Conservation (phyloP, 2,329 filamentous ascomycete genomes). For the Cladophialophora bantiana region DNA sequence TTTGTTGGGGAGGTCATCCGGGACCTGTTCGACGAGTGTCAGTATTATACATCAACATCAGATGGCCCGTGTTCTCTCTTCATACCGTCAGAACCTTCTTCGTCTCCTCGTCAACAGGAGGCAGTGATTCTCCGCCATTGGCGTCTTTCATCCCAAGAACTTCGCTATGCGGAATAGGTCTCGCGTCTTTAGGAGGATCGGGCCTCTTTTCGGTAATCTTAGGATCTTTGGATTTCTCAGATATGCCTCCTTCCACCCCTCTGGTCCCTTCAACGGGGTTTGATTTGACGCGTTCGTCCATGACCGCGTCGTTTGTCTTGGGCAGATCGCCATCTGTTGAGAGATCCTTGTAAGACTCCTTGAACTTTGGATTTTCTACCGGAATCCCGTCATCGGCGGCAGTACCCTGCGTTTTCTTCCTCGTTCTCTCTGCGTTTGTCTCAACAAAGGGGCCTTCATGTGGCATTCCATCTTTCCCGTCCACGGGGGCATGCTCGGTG, state of each 20-base stretch:
- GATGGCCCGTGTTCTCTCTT: constrained; percentile 31
- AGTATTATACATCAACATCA: constrained; percentile 10
- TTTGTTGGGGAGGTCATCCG: constrained; percentile 77
- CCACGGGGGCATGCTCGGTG: constrained; percentile 84
- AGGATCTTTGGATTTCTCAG: constrained; percentile 80
- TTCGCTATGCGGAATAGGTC: constrained; percentile 81
- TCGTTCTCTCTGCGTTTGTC: constrained; percentile 56
- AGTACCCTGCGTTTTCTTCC: constrained; percentile 46
- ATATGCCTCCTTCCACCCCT: constrained; percentile 88
- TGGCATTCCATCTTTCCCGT: constrained; percentile 91
- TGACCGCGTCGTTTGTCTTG: constrained; percentile 76
- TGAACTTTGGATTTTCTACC: constrained; percentile 42
- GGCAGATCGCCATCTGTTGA: constrained; percentile 52
- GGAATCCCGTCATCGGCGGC: constrained; percentile 42
- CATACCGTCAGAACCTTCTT: constrained; percentile 63
- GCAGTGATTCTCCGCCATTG: constrained; percentile 44
- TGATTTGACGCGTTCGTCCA: constrained; percentile 83
- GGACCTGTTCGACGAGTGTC: constrained; percentile 67
- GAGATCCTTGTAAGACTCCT: constrained; percentile 47
- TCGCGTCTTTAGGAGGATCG: constrained; percentile 82
- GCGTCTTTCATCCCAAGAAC: constrained; percentile 67
- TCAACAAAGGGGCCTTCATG: constrained; percentile 79
- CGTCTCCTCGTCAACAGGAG: constrained; percentile 53
- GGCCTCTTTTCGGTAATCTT: constrained; percentile 78
- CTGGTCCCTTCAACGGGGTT: constrained; percentile 84